Evolutionary conservation across 345 rosid genomes (phyloP), one percentile per base, ranked within the genome.

Genomic region (Acer yangbiense): DNA sequence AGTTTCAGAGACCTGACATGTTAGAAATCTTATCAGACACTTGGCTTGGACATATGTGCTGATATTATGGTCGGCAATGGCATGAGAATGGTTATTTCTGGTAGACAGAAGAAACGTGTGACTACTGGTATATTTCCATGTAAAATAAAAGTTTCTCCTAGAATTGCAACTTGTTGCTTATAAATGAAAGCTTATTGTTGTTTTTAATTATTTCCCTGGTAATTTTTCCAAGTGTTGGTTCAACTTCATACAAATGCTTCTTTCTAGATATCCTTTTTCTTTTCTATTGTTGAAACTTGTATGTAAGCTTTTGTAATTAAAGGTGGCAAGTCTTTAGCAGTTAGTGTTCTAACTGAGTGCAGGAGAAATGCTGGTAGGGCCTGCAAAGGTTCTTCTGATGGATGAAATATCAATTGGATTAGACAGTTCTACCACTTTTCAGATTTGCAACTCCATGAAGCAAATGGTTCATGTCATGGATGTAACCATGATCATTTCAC

Each of bases 301-400:
- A 29, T 2, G 3, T 29, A 29, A 29, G 32, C 44, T 41, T 41
- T 41, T 41, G 44, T 41, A 8, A 41, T 41, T 41, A 41, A 41
- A 41, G 9, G 44, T 8, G 44, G 44, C 9, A 41, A 7, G 44
- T 41, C 44, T 41, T 39, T 1, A 39, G 44, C 44, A 41, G 44
- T 41, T 41, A 7, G 7, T 41, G 9, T 41, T 41, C 44, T 41
- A 7, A 41, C 50, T 9, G 50, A 44, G 13, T 44, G 84, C 89
- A 92, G 97, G 98, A 71, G 98, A 94, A 82, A 93, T 94, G 97
- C 73, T 94, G 86, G 97, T 90, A 7, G 97, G 97, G 83, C 94
- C 98, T 0, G 98, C 98, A 3, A 93, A 88, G 78, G 97, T 90
- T 32, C 87, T 90, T 60, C 85, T 91, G 76, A 94, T 94, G 97